Percentiles rank a stretch among this genome's conserved stretches.
phyloP scores from a whole-genome alignment of 2,329 filamentous ascomycete genomes.

The Aaosphaeria pasadenensis region DNA sequence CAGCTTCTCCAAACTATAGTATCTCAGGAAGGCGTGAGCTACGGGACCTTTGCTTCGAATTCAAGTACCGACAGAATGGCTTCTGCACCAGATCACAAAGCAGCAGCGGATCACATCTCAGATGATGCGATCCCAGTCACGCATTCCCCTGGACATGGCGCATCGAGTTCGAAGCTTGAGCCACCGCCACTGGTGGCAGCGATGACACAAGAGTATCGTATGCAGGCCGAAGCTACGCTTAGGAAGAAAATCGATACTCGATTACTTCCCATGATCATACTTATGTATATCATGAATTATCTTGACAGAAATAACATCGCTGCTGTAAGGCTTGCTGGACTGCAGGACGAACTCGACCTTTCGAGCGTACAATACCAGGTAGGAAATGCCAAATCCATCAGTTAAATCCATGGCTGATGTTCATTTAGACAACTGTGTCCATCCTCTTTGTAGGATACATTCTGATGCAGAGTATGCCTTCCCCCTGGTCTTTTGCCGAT shows the following conservation, averaged over 20 bases:
- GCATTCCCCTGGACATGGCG: conserved; percentile 12
- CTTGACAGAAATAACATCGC: conserved; percentile 68
- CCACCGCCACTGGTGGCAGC: conserved; percentile 35
- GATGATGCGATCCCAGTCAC: conserved; percentile 16
- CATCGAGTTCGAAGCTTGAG: conserved; percentile 19
- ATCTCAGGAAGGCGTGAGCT: conserved; percentile 1
- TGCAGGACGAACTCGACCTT: conserved; percentile 60
- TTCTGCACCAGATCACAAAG: conserved; percentile 17
- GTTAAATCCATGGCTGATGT: not conserved
- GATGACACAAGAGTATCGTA: conserved; percentile 53
- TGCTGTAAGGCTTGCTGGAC: conserved; percentile 59
- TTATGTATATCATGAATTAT: conserved; percentile 78
- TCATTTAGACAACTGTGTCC: conserved; percentile 28
- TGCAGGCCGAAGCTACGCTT: conserved; percentile 55
- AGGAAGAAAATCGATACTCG: conserved; percentile 69
- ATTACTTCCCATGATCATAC: conserved; percentile 65
- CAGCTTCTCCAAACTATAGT: not conserved
- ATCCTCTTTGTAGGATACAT: conserved; percentile 62
- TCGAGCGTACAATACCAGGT: conserved; percentile 61
- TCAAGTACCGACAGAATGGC: conserved; percentile 12
- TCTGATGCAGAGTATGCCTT: conserved; percentile 36
- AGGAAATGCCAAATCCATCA: conserved; percentile 40
- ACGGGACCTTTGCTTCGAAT: conserved; percentile 10
- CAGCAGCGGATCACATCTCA: conserved; percentile 17
- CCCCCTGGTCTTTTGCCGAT: conserved; percentile 5